Base-by-base conservation (phyloP, 2,329 filamentous ascomycete species). In the Aspergillus sp. region DNA sequence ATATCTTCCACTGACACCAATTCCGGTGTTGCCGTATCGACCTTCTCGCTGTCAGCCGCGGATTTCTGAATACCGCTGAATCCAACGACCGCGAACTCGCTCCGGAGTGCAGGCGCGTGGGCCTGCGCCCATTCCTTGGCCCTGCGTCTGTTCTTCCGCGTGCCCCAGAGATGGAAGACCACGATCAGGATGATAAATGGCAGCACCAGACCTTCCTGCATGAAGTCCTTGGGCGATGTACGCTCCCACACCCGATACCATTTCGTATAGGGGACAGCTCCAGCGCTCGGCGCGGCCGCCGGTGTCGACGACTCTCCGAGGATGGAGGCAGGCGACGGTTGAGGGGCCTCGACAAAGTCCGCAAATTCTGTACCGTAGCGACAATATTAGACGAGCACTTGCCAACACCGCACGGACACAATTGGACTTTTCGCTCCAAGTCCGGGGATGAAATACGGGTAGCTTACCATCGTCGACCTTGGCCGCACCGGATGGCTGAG, bases 181-280 rank as follows among this genome's bases (percentile, higher is more conserved):
- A 96, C 75, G 54, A 96, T 79, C 45, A 94, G 55, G 45, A 83
- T 62, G 57, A 96, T 80, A 61, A 89, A 75, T 32, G 80, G 78
- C 50, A 96, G 72, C 59, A 98, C 86, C 65, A 89, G 73, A 49
- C 86, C 85, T 73, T 98, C 93, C 60, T 84, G 79, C 71, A 82
- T 82, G 77, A 98, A 98, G 67, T 98, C 93, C 61, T 77, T 78
- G 50, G 84, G 73, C 28, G 82, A 82, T 61, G 90, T 83, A 62
- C 93, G 88, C 78, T 97, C 90, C 78, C 94, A 93, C 51, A 97
- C 76, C 47, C 89, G 88, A 73, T 97, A 98, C 93, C 93, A 98
- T 75, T 88, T 88, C 44, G 89, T 95, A 69, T 85, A 96, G 9
- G 87, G 86, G 28, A 75, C 72, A 39, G 65, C 42, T 32, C 7